Evolutionary conservation across 805 yeast species (phyloP), one percentile per base, ranked within the genome.

Genomic region (Ogataea pilisensis): DNA sequence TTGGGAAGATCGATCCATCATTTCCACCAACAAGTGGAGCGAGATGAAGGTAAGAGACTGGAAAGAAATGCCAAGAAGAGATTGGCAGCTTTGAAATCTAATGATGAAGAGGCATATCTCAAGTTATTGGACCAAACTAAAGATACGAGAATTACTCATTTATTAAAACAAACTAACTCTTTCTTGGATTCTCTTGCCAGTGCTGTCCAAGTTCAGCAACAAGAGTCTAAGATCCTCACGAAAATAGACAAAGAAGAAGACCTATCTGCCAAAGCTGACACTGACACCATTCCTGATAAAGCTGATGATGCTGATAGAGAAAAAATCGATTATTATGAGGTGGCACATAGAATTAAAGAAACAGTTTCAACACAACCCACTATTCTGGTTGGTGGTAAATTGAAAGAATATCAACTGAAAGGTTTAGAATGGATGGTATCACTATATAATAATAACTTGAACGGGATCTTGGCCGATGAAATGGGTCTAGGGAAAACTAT

Each of bases 51-150:
- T 46, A 83, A 76, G 65, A 75, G 82, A 61, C 64, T 82, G 46
- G 93, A 85, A 61, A 79, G 77, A 58, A 85, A 81, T 22, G 95
- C 95, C n/a, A 85, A 82, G 57, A 90, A 84, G 59, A 83, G 95
- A 76, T 75, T 85, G 64, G 89, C 82, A 55, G 93, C 93, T 22
- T 76, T 85, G 70, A 84, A 82, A 61, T 85, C 90, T 14, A 85
- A 85, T 60, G 95, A 85, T 68, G 95, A 85, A 63, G 95, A 85
- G 58, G 93, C 93, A 2, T 85, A 85, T 66, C 75, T 85, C 60
- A 85, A 85, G 57, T 74, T 85, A 55, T 72, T 85, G 60, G 93
- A 85, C 60, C 89, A 85, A 63, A 85, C 95, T 3, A 85, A 85
- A 60, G 95, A 85, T 65, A 85, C 87, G 31, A 78, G 95, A 75